These are phyloP conservation scores for Fagopyrum tataricum DNA, from an alignment of 148 eudicot genomes.

Conservation along the genomic window DNA sequence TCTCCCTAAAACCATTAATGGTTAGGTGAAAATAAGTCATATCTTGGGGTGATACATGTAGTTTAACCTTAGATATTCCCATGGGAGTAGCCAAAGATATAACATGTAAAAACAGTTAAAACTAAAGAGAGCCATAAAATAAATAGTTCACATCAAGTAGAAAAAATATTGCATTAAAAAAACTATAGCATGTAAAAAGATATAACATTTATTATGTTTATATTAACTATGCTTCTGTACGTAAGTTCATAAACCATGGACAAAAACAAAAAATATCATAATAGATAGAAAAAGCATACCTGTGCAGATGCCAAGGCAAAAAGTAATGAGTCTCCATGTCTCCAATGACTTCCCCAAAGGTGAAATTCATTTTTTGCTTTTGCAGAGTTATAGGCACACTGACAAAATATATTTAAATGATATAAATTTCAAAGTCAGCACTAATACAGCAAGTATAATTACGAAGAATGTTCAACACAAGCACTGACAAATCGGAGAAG, in stretches of 20 bases:
- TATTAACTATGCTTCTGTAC: not conserved
- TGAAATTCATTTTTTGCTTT: conserved; percentile 93
- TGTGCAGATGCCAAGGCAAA: conserved; percentile 91
- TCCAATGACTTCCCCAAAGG: conserved; percentile 92
- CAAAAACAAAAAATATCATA: not conserved
- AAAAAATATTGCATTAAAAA: not conserved
- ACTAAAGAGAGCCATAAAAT: too few relatives aligned
- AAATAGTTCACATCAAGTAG: too few relatives aligned
- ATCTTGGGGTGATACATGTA: too few relatives aligned
- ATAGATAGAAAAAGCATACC: conserved; percentile 33
- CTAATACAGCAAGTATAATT: not conserved
- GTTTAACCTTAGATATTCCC: not conserved
- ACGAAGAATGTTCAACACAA: not conserved
- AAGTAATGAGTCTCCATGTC: conserved; percentile 88
- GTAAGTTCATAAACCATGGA: not conserved
- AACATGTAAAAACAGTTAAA: not conserved
- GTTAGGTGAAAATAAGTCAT: too few relatives aligned
- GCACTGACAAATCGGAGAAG: not conserved
- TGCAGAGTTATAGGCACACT: conserved; percentile 98
- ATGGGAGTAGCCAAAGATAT: not conserved
- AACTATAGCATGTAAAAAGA: not conserved
- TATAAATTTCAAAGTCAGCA: conserved; percentile 1
- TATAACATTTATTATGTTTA: not conserved
- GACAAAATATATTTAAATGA: conserved; percentile 20
- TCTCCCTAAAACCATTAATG: too few relatives aligned